Evolutionary conservation across 2,329 filamentous ascomycete species (phyloP).

Genomic region (Furcasterigmium furcatum): DNA sequence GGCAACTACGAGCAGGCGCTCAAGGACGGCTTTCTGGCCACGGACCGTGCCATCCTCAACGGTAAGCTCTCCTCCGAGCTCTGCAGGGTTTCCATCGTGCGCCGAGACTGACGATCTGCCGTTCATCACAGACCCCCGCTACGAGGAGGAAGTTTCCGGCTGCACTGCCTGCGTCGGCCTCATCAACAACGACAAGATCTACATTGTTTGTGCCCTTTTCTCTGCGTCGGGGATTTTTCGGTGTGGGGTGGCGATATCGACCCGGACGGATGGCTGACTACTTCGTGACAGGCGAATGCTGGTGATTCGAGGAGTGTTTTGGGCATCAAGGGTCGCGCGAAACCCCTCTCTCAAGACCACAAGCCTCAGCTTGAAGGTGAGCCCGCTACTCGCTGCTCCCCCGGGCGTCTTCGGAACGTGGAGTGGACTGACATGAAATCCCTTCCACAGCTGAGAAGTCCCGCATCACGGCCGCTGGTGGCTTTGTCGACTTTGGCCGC

Average conservation of each 20-base stretch:
- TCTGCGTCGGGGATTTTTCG: background rate
- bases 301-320: slow-evolving; percentile 94
- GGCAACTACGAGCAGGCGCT: slow-evolving; percentile 93
- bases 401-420: too few relatives aligned
- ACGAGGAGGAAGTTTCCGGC: slow-evolving; percentile 96
- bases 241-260: background rate
- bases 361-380: slow-evolving; percentile 97
- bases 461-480: slow-evolving; percentile 90
- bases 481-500: slow-evolving; percentile 96
- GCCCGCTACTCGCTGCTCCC: too few relatives aligned
- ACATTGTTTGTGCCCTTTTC: slow-evolving; percentile 67
- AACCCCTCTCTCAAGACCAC: slow-evolving; percentile 98
- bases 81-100: background rate
- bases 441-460: slow-evolving; percentile 81
- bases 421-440: slow-evolving; percentile 3
- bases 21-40: slow-evolving; percentile 95
- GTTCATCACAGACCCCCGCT: slow-evolving; percentile 76
- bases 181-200: slow-evolving; percentile 89
- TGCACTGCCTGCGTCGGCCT: slow-evolving; percentile 93
- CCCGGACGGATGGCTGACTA: background rate
- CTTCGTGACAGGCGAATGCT: slow-evolving; percentile 75
- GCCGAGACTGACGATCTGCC: background rate
- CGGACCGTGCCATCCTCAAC: slow-evolving; percentile 91
- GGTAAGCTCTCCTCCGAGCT: slow-evolving; percentile 50
- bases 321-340: slow-evolving; percentile 94